Evolutionary conservation across 371 early-diverging fungal genomes (phyloP), one percentile per base, ranked within the genome.

Genomic region (Blakeslea trispora): DNA sequence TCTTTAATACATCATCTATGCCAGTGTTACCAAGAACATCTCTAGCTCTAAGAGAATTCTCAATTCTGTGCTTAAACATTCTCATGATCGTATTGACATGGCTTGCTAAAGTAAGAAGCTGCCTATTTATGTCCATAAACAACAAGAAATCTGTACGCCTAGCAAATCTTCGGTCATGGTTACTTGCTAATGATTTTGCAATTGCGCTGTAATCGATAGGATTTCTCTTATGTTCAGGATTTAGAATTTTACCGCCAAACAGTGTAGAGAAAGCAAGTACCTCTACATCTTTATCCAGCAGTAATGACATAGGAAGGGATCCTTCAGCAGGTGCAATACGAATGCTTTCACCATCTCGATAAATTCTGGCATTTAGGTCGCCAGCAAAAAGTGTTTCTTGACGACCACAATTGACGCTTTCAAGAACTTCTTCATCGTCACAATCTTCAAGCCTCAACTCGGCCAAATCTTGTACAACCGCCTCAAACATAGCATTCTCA

Each of bases 221-320:
- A 3, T 48, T 24, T 17, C 18, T 14, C 7, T 39, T 7, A 13
- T 13, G 28, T 5, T 5, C 7, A 5, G 5, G 19, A 13, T 45
- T 3, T 10, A 45, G 6, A 13, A 14, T 19, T 3, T 21, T 6
- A 23, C 46, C 46, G 10, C 24, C 19, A 23, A 23, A 45, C 5
- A 45, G 2, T 13, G 19, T 45, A 13, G 23, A 8, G 23, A 45
- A 45, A 0, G 28, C 45, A 10, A 55, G 23, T 21, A 11, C 32
- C 6, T 55, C 55, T 14, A 34, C 46, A 39, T 55, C 55, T 22
- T 11, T n/a, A 24, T 55, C 55, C 19, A 35, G 7, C 11, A 55
- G 11, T 6, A 55, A 5, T 3, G 47, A 32, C 6, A 55, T 18
- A 1, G 45, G 47, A 13, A n/a, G 18, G 13, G 14, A 19, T 15